phyloP scores from a whole-genome alignment of 2,329 filamentous ascomycete species.

The Exophiala phaeomuriformis region DNA sequence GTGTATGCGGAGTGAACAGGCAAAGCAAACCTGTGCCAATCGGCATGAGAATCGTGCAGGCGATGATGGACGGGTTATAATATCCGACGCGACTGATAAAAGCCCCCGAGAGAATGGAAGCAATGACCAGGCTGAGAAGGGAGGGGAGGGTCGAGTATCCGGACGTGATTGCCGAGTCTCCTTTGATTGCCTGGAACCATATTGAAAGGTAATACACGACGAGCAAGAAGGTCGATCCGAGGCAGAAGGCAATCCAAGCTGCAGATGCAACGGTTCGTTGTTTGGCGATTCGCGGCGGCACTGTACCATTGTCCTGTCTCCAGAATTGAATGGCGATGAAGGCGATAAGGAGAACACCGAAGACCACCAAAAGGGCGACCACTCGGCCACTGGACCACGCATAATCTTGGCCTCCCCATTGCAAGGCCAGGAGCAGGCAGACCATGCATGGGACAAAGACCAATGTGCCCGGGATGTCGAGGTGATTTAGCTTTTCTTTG shows the following conservation, averaged over 20 bases:
- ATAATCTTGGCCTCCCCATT: conserved; percentile 43
- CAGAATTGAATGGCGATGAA: conserved; percentile 17
- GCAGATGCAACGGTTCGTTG: conserved; percentile 14
- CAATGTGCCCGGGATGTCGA: conserved; percentile 36
- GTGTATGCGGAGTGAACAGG: not conserved
- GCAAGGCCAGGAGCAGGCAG: conserved; percentile 54
- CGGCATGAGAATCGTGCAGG: conserved; percentile 25
- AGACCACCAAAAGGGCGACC: conserved; percentile 18
- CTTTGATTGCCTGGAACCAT: conserved; percentile 19
- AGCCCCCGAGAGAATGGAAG: conserved; percentile 12
- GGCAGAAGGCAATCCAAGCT: not conserved
- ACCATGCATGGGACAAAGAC: conserved; percentile 45
- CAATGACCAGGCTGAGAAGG: conserved; percentile 12
- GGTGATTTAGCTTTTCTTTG: conserved; percentile 1
- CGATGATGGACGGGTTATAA: conserved; percentile 32
- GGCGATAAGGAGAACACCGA: conserved; percentile 3
- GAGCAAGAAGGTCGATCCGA: not conserved
- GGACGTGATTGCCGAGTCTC: conserved; percentile 26
- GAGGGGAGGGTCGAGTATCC: conserved; percentile 15
- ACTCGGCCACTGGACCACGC: conserved; percentile 16
- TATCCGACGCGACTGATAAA: conserved; percentile 28
- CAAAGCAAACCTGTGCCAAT: conserved; percentile 28
- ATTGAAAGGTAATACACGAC: not conserved
- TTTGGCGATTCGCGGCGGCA: conserved; percentile 20
- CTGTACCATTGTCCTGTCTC: conserved; percentile 25